Conservation (phyloP, 345 rosid genomes). For the Kandelia obovata region DNA sequence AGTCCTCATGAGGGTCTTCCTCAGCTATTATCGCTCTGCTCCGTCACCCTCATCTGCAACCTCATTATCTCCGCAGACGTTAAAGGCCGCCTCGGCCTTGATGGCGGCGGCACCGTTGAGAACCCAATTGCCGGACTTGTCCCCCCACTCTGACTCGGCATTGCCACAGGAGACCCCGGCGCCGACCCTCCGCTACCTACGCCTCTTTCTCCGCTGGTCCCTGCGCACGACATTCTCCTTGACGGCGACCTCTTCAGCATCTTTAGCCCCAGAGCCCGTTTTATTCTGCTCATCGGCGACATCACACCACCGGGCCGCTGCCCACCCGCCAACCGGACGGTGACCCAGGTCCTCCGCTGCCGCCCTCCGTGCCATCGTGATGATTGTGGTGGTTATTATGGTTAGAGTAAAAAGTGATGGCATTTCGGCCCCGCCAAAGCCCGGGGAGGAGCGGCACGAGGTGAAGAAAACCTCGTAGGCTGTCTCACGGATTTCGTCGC, state of each 20-base stretch:
- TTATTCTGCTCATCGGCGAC: slow-evolving; percentile 66
- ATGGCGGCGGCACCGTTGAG: slow-evolving; percentile 33
- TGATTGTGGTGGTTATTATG: slow-evolving; percentile 36
- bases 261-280: slow-evolving; percentile 69
- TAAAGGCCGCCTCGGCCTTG: slow-evolving; percentile 62
- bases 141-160: slow-evolving; percentile 1
- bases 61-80: slow-evolving; percentile 96
- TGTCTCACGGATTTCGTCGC: slow-evolving; percentile 69
- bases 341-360: slow-evolving; percentile 33
- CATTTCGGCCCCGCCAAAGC: slow-evolving; percentile 71
- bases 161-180: slow-evolving; percentile 50
- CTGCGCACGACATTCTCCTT: slow-evolving; percentile 51
- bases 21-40: slow-evolving; percentile 77
- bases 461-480: slow-evolving; percentile 92
- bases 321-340: slow-evolving; percentile 22
- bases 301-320: slow-evolving; percentile 48
- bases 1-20: slow-evolving; percentile 80
- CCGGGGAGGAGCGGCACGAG: slow-evolving; percentile 77
- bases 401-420: slow-evolving; percentile 56
- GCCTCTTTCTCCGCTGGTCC: slow-evolving; percentile 23
- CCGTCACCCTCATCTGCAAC: slow-evolving; percentile 86
- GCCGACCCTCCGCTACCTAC: slow-evolving; percentile 28
- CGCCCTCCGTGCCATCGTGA: slow-evolving; percentile 26
- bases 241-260: slow-evolving; percentile 70
- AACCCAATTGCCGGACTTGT: slow-evolving; percentile 35